A percentile compares a stretch with the other conserved stretches of the same genome.
Conservation (phyloP, 2,329 filamentous ascomycete genomes). For the Purpureocillium lavendulum region DNA sequence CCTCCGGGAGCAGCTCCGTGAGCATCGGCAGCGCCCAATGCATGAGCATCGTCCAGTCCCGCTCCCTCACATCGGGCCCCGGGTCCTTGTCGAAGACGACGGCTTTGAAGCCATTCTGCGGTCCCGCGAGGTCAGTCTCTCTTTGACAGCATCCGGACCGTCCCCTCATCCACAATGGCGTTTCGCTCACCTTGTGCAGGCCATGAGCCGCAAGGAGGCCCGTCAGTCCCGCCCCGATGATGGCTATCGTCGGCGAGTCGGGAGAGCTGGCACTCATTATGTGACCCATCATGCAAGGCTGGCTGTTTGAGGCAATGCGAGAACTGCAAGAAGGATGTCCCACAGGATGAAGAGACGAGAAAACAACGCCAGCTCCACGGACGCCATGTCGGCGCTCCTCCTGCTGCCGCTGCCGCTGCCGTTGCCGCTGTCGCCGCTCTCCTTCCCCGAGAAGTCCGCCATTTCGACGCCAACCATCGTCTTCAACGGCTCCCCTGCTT, state of each 20-base stretch:
- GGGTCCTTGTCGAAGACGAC: conserved; percentile 22
- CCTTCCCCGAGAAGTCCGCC: too few relatives aligned
- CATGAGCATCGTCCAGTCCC: conserved; percentile 31
- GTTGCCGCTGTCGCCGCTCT: too few relatives aligned
- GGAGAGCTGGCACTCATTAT: conserved; percentile 6
- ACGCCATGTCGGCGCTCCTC: too few relatives aligned
- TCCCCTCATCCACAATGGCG: too few relatives aligned
- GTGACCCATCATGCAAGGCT: not conserved
- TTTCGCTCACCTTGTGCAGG: conserved; percentile 19
- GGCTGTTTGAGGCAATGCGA: too few relatives aligned
- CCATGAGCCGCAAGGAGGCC: conserved; percentile 28
- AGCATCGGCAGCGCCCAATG: conserved; percentile 30
- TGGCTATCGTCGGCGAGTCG: conserved; percentile 17
- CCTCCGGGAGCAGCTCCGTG: conserved; percentile 21
- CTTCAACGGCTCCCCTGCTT: too few relatives aligned
- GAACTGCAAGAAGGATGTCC: not conserved
- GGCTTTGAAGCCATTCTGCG: conserved; percentile 22
- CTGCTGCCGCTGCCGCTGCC: too few relatives aligned
- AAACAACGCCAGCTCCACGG: conserved; percentile 24
- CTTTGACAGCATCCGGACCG: too few relatives aligned
- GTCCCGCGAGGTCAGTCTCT: not conserved
- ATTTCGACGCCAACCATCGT: too few relatives aligned
- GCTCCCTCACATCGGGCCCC: conserved; percentile 16
- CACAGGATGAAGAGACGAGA: conserved; percentile 19
- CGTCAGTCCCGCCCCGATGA: conserved; percentile 29